Evolutionary conservation across 2,329 filamentous ascomycete species (phyloP).

Genomic region (Salinomyces thailandicus): DNA sequence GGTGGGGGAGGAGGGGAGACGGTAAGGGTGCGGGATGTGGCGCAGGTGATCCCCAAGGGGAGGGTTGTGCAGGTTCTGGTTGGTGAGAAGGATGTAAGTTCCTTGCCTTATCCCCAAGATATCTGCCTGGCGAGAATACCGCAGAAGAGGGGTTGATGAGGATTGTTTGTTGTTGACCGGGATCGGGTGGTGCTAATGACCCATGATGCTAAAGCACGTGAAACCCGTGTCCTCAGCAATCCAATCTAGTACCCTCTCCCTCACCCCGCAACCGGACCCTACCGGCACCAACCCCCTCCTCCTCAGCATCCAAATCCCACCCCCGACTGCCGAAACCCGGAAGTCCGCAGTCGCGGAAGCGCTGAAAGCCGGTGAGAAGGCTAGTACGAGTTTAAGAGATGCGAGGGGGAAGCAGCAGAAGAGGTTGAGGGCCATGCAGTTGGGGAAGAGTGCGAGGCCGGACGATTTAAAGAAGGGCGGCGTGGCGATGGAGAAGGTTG

Average conservation of each 20-base stretch:
- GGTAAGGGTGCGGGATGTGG: conserved; percentile 50
- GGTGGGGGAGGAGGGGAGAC: conserved; percentile 34
- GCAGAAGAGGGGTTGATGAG: too few relatives aligned
- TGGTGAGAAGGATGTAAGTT: conserved; percentile 49
- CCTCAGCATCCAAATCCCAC: conserved; percentile 45
- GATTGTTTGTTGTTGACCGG: too few relatives aligned
- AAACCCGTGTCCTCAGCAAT: conserved; percentile 46
- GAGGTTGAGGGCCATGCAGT: conserved; percentile 34
- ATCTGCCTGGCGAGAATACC: background rate
- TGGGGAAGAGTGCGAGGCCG: conserved; percentile 33
- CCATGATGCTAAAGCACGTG: conserved; percentile 36
- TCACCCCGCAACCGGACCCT: conserved; percentile 40
- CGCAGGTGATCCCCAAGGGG: conserved; percentile 57
- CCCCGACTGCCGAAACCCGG: conserved; percentile 47
- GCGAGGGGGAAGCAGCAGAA: conserved; percentile 40
- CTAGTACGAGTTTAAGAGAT: conserved; percentile 31
- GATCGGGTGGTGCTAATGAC: too few relatives aligned
- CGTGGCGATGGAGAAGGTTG: conserved; percentile 41
- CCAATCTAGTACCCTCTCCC: conserved; percentile 39
- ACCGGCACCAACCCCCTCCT: conserved; percentile 41
- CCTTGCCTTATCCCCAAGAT: background rate
- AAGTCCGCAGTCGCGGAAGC: conserved; percentile 22
- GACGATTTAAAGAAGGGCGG: conserved; percentile 42
- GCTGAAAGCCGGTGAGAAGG: conserved; percentile 33
- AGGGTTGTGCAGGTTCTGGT: conserved; percentile 51